Conservation (phyloP, 208 protist genomes). For the Leishmania mexicana region DNA sequence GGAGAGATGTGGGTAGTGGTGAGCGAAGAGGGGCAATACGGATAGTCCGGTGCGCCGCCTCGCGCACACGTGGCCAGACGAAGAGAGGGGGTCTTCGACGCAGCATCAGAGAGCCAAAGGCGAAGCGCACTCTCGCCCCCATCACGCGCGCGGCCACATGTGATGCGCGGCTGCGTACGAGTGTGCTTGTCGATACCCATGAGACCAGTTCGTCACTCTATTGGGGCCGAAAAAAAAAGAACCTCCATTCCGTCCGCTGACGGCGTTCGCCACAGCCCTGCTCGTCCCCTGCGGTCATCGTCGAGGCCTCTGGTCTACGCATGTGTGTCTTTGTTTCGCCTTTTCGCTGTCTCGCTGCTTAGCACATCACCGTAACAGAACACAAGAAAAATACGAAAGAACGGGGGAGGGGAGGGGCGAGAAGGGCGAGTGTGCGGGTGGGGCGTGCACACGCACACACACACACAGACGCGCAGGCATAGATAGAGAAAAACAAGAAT, state of each 20-base stretch:
- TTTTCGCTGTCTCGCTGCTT: not conserved
- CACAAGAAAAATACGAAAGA: constrained; percentile 3
- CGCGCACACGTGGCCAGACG: not conserved
- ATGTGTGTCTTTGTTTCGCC: not conserved
- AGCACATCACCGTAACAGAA: not conserved
- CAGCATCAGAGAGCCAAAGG: not conserved
- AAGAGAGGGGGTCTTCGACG: not conserved
- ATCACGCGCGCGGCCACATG: not conserved
- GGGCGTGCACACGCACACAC: not conserved
- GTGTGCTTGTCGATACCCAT: not conserved
- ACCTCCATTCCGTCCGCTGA: no score
- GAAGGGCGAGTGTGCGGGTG: not conserved
- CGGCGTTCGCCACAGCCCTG: no score
- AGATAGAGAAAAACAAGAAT: not conserved
- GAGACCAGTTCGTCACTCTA: not conserved
- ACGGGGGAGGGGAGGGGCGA: not conserved
- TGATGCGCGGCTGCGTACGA: not conserved
- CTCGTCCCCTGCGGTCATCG: no score
- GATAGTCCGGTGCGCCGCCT: not conserved
- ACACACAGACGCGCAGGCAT: not conserved
- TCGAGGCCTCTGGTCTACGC: not conserved
- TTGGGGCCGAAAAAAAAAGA: no score
- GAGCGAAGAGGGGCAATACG: not conserved
- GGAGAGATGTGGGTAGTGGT: not conserved
- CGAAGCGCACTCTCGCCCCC: not conserved